Conservation (phyloP, 1,139 yeast species). For the Meyerozyma elateridarum region DNA sequence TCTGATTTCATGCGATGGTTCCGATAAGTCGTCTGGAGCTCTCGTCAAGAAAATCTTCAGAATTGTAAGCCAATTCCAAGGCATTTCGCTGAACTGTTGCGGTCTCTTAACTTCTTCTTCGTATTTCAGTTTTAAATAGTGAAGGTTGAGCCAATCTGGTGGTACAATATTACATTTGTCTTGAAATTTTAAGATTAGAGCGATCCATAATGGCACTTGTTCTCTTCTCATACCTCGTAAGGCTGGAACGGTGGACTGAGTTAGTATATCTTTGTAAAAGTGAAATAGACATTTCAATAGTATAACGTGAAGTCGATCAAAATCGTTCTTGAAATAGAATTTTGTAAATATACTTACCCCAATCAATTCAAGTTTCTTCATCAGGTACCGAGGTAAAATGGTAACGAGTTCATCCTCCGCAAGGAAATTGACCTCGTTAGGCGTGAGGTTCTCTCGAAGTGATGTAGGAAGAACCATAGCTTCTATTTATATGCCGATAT, state of each 20-base stretch:
- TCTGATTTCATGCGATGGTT: conserved; percentile 60
- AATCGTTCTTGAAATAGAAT: no score
- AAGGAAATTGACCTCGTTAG: conserved; percentile 75
- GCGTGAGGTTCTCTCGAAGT: conserved; percentile 56
- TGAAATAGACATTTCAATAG: no score
- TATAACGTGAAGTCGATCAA: no score
- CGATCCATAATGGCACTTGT: conserved; percentile 83
- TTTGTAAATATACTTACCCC: conserved; percentile 52
- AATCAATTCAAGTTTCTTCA: conserved; percentile 59
- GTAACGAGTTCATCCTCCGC: conserved; percentile 77
- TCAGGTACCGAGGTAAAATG: conserved; percentile 70
- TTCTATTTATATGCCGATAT: no score
- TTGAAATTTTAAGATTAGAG: conserved; percentile 75
- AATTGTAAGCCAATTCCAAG: conserved; percentile 85
- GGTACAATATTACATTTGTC: conserved; percentile 81
- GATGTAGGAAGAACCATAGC: conserved; percentile 63
- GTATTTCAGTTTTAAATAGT: conserved; percentile 52
- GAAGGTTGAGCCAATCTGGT: conserved; percentile 78
- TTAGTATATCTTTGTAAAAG: no score
- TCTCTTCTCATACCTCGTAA: conserved; percentile 67
- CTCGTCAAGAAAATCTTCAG: conserved; percentile 61
- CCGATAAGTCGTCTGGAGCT: conserved; percentile 73
- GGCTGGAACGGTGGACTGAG: conserved; percentile 43
- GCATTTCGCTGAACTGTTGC: conserved; percentile 63
- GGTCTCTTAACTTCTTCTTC: conserved; percentile 63